Percentiles rank a stretch among this genome's conserved stretches.
Conservation (phyloP, 345 rosid genomes). For the Dimocarpus longan region DNA sequence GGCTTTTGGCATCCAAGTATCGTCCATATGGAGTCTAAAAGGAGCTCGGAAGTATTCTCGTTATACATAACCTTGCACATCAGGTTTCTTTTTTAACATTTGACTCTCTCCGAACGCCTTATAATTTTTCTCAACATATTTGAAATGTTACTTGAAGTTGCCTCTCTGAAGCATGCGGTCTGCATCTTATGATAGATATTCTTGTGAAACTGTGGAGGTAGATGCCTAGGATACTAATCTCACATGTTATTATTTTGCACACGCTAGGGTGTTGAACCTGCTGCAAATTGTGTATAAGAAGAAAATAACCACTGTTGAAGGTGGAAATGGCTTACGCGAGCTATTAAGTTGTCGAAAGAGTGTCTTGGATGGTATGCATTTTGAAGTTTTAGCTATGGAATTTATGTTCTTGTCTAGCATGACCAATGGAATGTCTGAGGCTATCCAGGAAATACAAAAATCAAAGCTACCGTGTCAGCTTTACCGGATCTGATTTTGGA, state of each 20-base stretch:
- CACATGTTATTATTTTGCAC: constrained; percentile 1
- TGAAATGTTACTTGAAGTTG: neutral
- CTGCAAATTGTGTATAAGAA: constrained; percentile 58
- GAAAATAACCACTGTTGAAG: constrained; percentile 85
- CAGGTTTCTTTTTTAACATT: constrained; percentile 57
- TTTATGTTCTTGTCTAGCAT: neutral
- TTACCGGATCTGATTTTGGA: neutral
- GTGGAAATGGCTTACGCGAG: constrained; percentile 89
- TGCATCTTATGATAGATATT: neutral
- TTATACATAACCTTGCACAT: constrained; percentile 92
- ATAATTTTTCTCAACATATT: no score
- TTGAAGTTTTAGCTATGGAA: neutral
- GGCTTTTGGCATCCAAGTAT: constrained; percentile 91
- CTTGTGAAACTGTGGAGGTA: neutral
- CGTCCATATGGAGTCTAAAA: constrained; percentile 83
- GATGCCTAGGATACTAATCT: constrained; percentile 6
- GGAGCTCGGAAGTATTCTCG: constrained; percentile 73
- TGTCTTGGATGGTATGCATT: constrained; percentile 72
- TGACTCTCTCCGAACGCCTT: constrained; percentile 9
- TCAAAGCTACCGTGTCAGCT: neutral
- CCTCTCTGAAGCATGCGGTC: neutral
- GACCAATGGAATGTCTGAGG: neutral
- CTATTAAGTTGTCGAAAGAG: constrained; percentile 66
- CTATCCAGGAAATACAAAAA: neutral
- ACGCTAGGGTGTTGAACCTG: constrained; percentile 92